These are phyloP conservation scores for Ustilago tritici DNA, from an alignment of 1,284 basidiomycete species.

Conservation along the genomic window DNA sequence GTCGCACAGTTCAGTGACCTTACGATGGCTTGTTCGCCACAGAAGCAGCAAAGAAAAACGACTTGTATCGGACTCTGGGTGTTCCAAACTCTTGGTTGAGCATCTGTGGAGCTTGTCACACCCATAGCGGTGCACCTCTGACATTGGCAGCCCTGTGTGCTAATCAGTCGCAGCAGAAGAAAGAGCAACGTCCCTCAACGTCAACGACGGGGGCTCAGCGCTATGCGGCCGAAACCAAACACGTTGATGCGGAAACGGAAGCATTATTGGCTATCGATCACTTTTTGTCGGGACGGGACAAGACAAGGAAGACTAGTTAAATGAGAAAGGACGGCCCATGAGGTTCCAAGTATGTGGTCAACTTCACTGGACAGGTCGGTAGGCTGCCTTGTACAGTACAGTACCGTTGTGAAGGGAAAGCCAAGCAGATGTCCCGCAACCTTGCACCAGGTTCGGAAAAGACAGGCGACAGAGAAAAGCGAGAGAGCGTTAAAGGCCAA, in stretches of 20 bases:
- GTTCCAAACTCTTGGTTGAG: neutral
- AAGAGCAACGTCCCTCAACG: neutral
- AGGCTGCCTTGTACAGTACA: conserved; percentile 13
- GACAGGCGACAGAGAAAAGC: neutral
- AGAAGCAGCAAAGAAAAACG: neutral
- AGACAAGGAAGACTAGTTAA: neutral
- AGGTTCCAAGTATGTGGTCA: neutral
- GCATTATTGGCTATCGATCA: neutral
- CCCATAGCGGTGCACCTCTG: neutral
- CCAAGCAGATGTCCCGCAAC: neutral
- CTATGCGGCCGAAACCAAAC: neutral
- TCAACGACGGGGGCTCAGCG: neutral
- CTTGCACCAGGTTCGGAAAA: neutral
- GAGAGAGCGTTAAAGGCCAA: neutral
- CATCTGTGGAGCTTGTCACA: neutral
- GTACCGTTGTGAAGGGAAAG: conserved; percentile 3
- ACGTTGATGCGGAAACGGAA: neutral
- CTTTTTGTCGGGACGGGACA: neutral
- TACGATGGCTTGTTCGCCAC: neutral
- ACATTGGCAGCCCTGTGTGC: neutral
- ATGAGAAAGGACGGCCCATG: neutral
- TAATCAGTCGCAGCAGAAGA: neutral
- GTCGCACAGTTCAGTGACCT: neutral
- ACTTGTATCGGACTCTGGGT: neutral
- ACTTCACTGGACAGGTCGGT: neutral